Conservation (phyloP, 2,329 filamentous ascomycete species). For the Lomentospora prolificans region DNA sequence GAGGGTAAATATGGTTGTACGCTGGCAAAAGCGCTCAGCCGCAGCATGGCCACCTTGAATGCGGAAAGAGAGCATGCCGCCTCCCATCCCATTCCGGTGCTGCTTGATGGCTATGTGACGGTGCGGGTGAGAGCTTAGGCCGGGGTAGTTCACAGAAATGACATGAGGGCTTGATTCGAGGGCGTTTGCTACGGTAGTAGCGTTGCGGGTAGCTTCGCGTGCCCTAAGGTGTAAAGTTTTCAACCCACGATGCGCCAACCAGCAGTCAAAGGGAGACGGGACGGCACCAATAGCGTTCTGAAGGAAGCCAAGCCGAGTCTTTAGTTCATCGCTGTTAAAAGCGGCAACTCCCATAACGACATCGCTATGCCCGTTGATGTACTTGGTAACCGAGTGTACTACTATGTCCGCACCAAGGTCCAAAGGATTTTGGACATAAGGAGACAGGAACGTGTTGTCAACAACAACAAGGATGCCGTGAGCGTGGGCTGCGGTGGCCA, state of each 20-base stretch:
- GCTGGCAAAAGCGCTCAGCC: constrained; percentile 85
- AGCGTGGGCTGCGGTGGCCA: constrained; percentile 72
- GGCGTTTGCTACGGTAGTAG: constrained; percentile 62
- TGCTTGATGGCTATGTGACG: constrained; percentile 77
- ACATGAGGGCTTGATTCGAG: constrained; percentile 76
- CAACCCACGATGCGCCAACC: constrained; percentile 92
- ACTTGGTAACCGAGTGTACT: constrained; percentile 95
- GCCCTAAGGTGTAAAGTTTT: constrained; percentile 95
- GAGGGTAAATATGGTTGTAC: constrained; percentile 81
- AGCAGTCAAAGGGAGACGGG: constrained; percentile 90
- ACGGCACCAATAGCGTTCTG: constrained; percentile 97
- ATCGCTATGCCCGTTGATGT: constrained; percentile 96
- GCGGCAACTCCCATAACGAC: constrained; percentile 97
- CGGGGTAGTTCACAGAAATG: constrained; percentile 89
- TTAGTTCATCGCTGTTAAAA: constrained; percentile 78
- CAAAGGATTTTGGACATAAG: constrained; percentile 93
- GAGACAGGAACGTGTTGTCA: constrained; percentile 96
- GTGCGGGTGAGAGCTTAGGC: constrained; percentile 78
- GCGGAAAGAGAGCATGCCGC: constrained; percentile 96
- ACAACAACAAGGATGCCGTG: constrained; percentile 94
- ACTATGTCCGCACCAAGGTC: constrained; percentile 94
- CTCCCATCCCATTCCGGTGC: constrained; percentile 88
- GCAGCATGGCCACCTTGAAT: constrained; percentile 78
- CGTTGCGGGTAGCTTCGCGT: constrained; percentile 74
- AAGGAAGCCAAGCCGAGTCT: constrained; percentile 72